These are phyloP conservation scores for Fremontodendron californicum DNA, from an alignment of 345 rosid genomes.

Conservation along the genomic window DNA sequence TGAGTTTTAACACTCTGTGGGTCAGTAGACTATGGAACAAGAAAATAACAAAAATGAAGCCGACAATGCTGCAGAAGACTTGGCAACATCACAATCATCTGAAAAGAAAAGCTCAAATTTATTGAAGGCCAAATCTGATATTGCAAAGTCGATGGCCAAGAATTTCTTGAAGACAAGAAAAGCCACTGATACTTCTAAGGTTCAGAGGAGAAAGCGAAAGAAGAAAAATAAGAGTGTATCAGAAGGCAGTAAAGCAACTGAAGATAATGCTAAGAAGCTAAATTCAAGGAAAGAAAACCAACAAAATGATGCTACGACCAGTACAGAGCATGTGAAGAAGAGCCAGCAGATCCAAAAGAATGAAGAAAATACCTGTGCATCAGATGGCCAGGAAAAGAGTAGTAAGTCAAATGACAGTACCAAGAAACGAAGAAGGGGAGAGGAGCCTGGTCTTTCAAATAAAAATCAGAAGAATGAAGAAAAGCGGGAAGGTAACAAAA, in stretches of 20 bases:
- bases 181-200: slow-evolving; percentile 15
- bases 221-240: slow-evolving; percentile 21
- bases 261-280: slow-evolving; percentile 16
- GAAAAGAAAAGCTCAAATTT: slow-evolving; percentile 28
- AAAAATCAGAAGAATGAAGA: slow-evolving; percentile 16
- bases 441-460: slow-evolving; percentile 11
- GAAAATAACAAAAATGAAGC: slow-evolving; percentile 25
- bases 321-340: slow-evolving; percentile 13
- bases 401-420: slow-evolving; percentile 17
- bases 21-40: slow-evolving; percentile 31
- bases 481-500: not conserved
- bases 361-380: slow-evolving; percentile 17
- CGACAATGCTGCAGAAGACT: slow-evolving; percentile 25
- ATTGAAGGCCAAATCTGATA: slow-evolving; percentile 36
- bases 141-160: slow-evolving; percentile 36
- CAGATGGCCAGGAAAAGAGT: slow-evolving; percentile 17
- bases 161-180: slow-evolving; percentile 26
- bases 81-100: slow-evolving; percentile 29
- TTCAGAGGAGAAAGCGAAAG: slow-evolving; percentile 18
- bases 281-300: slow-evolving; percentile 27
- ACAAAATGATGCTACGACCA: slow-evolving; percentile 15
- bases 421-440: slow-evolving; percentile 22
- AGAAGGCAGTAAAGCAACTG: slow-evolving; percentile 20
- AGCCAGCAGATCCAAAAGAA: slow-evolving; percentile 20
- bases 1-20: not conserved